Evolutionary conservation across 257 asterid species (phyloP), one percentile per base, ranked within the genome.

Genomic region (Cinchona pubescens): DNA sequence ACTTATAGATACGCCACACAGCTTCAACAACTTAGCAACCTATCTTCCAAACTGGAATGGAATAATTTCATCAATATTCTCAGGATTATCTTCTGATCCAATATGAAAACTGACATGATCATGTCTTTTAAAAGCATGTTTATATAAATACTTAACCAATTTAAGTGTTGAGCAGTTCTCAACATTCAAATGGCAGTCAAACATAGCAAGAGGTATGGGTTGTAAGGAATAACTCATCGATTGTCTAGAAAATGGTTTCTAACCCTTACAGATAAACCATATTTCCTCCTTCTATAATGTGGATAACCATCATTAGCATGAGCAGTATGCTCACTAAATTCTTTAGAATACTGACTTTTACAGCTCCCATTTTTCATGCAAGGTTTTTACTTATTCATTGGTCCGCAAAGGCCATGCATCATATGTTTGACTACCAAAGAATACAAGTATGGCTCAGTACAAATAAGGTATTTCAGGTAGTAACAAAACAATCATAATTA

Each of bases 351-450:
- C 1, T 19, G n/a, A 10, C 43, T 74, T 16, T 61, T 74, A 62
- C 27, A 60, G 0, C 0, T 0, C 0, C 78, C 70, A 7, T 37
- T 45, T 19, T 11, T 61, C 78, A 74, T 74, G 43, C 78, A 74
- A 1, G n/a, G 12, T 30, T 34, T 38, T 0, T 46, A 8, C 5
- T 5, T 8, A 0, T 74, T 74, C 0, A 63, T 3, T 0, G 0
- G 0, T 2, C 71, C 64, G 46, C 78, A 74, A 7, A 72, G 78
- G 2, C 78, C 78, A 61, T 61, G 72, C 18, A 74, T 19, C 72
- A 74, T 74, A 3, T 74, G 78, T 30, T 46, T 59, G 0, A 34
- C 2, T 1, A 73, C 68, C 4, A 73, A 16, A 27, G n/a, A 3
- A 0, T 43, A 27, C 2, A 69, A 3, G n/a, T n/a, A 4, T 69